Evolutionary conservation across 306 rosid genomes (phyloP).

Genomic region (Trifolium dubium): DNA sequence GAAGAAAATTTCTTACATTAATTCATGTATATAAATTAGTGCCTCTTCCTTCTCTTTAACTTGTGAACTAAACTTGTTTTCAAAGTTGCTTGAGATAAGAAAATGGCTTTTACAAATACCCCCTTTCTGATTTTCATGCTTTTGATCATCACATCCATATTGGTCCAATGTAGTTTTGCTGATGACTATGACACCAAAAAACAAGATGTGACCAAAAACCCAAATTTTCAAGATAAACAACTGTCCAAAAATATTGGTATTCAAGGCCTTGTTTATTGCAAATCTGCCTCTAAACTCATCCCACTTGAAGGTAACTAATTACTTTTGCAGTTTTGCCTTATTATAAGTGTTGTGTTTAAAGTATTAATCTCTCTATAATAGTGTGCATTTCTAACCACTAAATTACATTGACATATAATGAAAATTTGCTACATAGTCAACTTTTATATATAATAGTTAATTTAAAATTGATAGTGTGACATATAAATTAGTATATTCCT

Average conservation of each 20-base stretch:
- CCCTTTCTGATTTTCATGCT: constrained; percentile 25
- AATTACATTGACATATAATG: too few species aligned
- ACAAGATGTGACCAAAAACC: constrained; percentile 14
- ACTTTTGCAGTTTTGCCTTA: too few species aligned
- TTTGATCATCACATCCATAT: constrained; percentile 3
- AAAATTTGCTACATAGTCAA: too few species aligned
- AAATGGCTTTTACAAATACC: constrained; percentile 26
- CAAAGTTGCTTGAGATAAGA: neutral
- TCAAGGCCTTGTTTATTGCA: constrained; percentile 70
- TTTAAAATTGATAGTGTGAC: too few species aligned
- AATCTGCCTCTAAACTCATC: constrained; percentile 47
- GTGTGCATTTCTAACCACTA: too few species aligned
- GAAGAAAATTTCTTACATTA: neutral
- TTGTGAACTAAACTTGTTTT: neutral
- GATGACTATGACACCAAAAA: constrained; percentile 23
- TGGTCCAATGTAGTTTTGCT: constrained; percentile 31
- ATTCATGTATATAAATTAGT: neutral
- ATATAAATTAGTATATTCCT: too few species aligned
- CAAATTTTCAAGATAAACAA: constrained; percentile 36
- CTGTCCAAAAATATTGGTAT: constrained; percentile 49
- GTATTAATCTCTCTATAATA: too few species aligned
- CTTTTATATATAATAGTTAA: too few species aligned
- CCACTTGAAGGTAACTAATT: constrained; percentile 57
- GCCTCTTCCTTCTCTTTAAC: neutral
- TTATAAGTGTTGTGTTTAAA: too few species aligned